Percentiles rank a stretch among this genome's conserved stretches.
Evolutionary conservation across 2,329 filamentous ascomycete genomes (phyloP).

Genomic region (Apiospora rasikravindrae): DNA sequence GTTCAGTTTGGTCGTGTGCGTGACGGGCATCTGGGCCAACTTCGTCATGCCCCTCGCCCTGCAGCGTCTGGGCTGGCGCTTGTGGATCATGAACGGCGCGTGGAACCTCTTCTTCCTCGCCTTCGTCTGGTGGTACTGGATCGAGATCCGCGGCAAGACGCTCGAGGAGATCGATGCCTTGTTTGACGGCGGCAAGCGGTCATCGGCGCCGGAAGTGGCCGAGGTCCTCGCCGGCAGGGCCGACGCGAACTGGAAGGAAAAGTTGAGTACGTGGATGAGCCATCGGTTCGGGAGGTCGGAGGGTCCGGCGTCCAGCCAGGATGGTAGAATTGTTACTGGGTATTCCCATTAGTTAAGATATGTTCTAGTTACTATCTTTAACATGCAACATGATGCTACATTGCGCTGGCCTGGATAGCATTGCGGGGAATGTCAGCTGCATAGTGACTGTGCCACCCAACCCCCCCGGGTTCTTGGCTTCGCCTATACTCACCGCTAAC

Average conservation of each 20-base stretch:
- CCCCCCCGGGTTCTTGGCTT: too few relatives aligned
- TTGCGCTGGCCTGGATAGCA: too few relatives aligned
- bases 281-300: not conserved
- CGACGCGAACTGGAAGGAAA: not conserved
- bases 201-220: conserved; percentile 21
- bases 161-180: conserved; percentile 31
- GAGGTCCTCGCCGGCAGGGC: conserved; percentile 8
- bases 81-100: conserved; percentile 32
- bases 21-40: conserved; percentile 25
- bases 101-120: conserved; percentile 31
- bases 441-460: too few relatives aligned
- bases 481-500: too few relatives aligned
- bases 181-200: conserved; percentile 23
- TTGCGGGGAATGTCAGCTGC: too few relatives aligned
- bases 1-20: conserved; percentile 25
- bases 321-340: not conserved
- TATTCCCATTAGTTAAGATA: not conserved
- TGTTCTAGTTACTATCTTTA: not conserved
- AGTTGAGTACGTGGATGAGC: not conserved
- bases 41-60: conserved; percentile 30
- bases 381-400: too few relatives aligned
- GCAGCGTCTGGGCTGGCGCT: conserved; percentile 31
- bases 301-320: not conserved
- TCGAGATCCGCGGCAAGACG: conserved; percentile 29
- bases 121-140: conserved; percentile 30